Evolutionary conservation across 768 basidiomycete genomes (phyloP), one percentile per base, ranked within the genome.

Genomic region (Auriculariales sp.): DNA sequence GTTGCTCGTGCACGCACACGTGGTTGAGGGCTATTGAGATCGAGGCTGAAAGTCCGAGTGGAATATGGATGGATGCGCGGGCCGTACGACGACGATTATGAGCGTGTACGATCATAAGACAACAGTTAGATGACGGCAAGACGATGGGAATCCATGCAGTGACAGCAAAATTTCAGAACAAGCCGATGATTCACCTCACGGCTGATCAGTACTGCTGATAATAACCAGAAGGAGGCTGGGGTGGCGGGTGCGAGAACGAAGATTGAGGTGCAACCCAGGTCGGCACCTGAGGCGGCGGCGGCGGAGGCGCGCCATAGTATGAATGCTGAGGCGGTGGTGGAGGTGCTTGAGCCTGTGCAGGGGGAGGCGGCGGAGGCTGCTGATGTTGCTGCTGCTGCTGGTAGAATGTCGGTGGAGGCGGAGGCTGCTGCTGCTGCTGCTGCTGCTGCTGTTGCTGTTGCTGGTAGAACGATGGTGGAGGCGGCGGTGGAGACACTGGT

Each of bases 311-410:
- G 10, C 22, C 22, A 12, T n/a, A 25, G 15, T 44, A 44, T 24
- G 39, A 44, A n/a, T 9, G 35, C 36, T 46, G 52, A 28, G 50
- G 42, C 7, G 55, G 49, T 14, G 42, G 46, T 27, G 55, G 47
- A 17, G 49, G 19, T 32, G 49, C 15, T 28, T 51, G 55, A 28
- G 27, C 32, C 14, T 29, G 44, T 25, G 29, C 31, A 27, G 17
- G 15, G 19, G 24, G 24, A 17, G 35, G 46, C 7, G 44, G 50
- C 10, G 35, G 7, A 22, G 29, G 6, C 14, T 30, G 31, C 19
- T 32, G 24, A 3, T 19, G 24, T 39, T 48, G 46, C 27, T 52
- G 48, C 15, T 47, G 32, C 10, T 47, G 36, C 32, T 36, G 35
- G 15, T 36, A 19, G n/a, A n/a, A 14, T 7, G 25, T 33, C 29